Conservation (phyloP, 768 basidiomycete species). For the Rhodotorula sphaerocarpa region DNA sequence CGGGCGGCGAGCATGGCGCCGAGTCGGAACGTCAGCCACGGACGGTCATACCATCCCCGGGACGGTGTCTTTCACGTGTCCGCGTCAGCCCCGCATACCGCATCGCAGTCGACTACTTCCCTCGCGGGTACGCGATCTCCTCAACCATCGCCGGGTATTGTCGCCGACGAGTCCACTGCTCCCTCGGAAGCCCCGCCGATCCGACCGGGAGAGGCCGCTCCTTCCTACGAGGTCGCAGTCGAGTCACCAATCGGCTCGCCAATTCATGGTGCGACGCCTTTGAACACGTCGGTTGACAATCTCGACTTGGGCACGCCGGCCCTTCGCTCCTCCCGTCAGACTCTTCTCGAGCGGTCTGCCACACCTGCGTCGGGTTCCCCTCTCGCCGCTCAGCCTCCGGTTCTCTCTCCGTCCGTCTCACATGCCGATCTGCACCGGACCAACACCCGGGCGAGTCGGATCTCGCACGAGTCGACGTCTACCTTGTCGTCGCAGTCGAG, state of each 20-base stretch:
- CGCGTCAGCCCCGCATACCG: too few relatives aligned
- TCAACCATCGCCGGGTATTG: constrained; percentile 19
- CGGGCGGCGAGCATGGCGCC: constrained; percentile 23
- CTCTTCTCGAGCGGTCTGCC: not conserved
- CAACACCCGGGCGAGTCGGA: constrained; percentile 10
- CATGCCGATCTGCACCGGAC: not conserved
- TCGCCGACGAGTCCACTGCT: constrained; percentile 6
- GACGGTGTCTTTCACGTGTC: constrained; percentile 5
- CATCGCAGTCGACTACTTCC: not conserved
- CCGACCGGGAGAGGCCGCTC: constrained; percentile 24
- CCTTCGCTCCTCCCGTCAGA: not conserved
- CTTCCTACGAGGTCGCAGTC: constrained; percentile 29
- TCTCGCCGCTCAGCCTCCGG: constrained; percentile 1
- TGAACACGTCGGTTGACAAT: not conserved
- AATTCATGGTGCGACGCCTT: not conserved
- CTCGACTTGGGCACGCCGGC: not conserved
- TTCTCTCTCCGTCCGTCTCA: not conserved
- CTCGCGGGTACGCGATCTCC: constrained; percentile 8
- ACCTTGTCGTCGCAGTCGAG: constrained; percentile 8
- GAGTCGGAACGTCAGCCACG: constrained; percentile 20
- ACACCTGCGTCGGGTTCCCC: constrained; percentile 22
- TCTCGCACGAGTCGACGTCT: constrained; percentile 14
- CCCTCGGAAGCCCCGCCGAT: constrained; percentile 4
- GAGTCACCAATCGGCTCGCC: constrained; percentile 13
- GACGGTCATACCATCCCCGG: constrained; percentile 16